Base-by-base conservation (phyloP, 257 asterid genomes). In the Paraleonurus japonicus region DNA sequence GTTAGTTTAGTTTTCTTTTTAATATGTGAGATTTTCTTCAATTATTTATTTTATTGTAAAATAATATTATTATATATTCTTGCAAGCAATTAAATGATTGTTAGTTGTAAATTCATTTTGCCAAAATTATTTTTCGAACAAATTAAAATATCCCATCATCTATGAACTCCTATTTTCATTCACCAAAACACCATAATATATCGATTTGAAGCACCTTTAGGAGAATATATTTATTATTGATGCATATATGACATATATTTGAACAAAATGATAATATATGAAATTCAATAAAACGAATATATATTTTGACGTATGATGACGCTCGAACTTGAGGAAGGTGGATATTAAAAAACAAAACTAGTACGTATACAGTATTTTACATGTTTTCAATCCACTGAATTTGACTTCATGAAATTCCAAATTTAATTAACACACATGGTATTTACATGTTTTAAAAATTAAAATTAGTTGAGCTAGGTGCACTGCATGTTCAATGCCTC, bases 311-410 rank as follows among this genome's bases (percentile, higher is more conserved):
- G 60, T 10, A 19, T 9, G 48, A 17, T 67, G 30, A 66, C 32
- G 45, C 8, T 47, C 16, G 71, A 66, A 60, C 47, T 64, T 39
- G 22, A 37, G 55, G 58, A 17, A 10, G 58, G 37, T 27, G 47
- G 35, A 32, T 20, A 53, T 6, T 20, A 20, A 11, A 28, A 2
- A 22, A 24, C 15, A 16, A 55, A 55, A 27, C 28, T 23, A 54
- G 19, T 11, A 30, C 33, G n/a, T n/a, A 30, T 11, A 3, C 15
- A 5, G 15, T 22, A 23, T 37, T 66, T 47, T 5, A 13, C 24
- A 12, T 74, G n/a, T 59, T 70, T 51, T 53, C 62, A 65, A 67
- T 70, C 80, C 80, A 73, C 81, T 59, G 43, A 73, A 74, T 65
- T 74, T 74, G 77, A 73, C 84, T 59, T 67, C 41, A 67, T 9